Percentiles rank a stretch among this genome's conserved stretches.
Evolutionary conservation across 2,329 filamentous ascomycete genomes (phyloP).

Genomic region (Pestalotiopsis sp.): DNA sequence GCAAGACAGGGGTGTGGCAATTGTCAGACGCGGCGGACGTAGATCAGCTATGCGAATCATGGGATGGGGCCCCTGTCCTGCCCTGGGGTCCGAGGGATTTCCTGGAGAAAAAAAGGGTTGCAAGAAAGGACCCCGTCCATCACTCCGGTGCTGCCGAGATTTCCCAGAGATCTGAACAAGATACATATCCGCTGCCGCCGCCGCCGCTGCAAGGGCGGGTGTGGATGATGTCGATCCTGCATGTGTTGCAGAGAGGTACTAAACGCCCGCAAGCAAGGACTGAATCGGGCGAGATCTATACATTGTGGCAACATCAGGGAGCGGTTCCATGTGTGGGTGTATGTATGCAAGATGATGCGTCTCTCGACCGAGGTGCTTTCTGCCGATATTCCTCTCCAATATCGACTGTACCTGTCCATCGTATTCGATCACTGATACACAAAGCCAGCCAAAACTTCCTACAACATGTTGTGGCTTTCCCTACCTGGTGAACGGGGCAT

Average conservation of each 20-base stretch:
- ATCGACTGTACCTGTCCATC: background rate
- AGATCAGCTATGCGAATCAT: background rate
- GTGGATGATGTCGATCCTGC: background rate
- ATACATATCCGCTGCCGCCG: background rate
- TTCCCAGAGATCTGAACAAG: background rate
- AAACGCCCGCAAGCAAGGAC: no score
- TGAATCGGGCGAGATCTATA: no score
- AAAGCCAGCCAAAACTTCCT: background rate
- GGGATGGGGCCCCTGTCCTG: no score
- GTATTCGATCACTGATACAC: background rate
- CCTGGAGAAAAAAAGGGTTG: background rate
- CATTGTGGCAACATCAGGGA: no score
- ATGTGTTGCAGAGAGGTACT: background rate
- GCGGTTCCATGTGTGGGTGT: no score
- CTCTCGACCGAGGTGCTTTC: no score
- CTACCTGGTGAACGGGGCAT: no score
- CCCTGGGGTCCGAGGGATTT: background rate
- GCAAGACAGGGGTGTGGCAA: conserved; percentile 1
- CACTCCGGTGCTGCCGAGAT: background rate
- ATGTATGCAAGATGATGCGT: background rate
- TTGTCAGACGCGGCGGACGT: background rate
- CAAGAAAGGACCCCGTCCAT: background rate
- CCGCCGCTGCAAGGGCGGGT: background rate
- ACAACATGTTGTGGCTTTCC: no score
- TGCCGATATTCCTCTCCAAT: no score